phyloP scores from a whole-genome alignment of 345 rosid genomes.

The Rhodamnia rubescens region DNA sequence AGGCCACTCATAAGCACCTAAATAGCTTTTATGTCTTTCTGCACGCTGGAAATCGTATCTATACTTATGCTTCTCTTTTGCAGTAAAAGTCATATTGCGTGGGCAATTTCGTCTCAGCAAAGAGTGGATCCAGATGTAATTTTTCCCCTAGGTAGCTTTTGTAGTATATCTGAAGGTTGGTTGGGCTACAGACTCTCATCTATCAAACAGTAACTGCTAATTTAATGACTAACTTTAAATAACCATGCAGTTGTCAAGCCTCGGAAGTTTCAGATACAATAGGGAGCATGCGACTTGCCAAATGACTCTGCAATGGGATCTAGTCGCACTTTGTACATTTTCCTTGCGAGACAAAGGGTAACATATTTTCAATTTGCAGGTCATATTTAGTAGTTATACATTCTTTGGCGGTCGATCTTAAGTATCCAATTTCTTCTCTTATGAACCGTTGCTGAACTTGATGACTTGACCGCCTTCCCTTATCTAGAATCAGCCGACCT shows the following conservation, averaged over 20 bases:
- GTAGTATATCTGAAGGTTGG: slow-evolving; percentile 50
- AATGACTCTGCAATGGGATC: neutral
- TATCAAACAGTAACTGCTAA: neutral
- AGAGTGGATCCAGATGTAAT: slow-evolving; percentile 28
- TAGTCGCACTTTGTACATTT: neutral
- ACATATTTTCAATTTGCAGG: neutral
- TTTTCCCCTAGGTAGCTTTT: slow-evolving; percentile 42
- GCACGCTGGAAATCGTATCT: neutral
- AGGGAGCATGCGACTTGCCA: neutral
- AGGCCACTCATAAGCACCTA: neutral
- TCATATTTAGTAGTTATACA: neutral
- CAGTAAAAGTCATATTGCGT: slow-evolving; percentile 46
- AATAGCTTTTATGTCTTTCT: neutral
- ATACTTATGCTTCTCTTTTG: neutral
- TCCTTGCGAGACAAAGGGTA: neutral
- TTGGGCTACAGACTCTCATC: neutral
- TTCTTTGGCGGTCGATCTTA: neutral
- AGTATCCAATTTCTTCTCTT: neutral
- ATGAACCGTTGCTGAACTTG: neutral
- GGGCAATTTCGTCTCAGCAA: slow-evolving; percentile 35
- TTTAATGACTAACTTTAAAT: neutral
- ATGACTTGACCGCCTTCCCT: neutral
- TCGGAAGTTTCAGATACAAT: slow-evolving; percentile 21
- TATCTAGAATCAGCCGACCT: neutral
- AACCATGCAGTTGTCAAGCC: slow-evolving; percentile 32